A percentile compares a stretch with the other conserved stretches of the same genome.
phyloP scores from a whole-genome alignment of 371 early-diverging fungal genomes.

The Mortierella sp. region DNA sequence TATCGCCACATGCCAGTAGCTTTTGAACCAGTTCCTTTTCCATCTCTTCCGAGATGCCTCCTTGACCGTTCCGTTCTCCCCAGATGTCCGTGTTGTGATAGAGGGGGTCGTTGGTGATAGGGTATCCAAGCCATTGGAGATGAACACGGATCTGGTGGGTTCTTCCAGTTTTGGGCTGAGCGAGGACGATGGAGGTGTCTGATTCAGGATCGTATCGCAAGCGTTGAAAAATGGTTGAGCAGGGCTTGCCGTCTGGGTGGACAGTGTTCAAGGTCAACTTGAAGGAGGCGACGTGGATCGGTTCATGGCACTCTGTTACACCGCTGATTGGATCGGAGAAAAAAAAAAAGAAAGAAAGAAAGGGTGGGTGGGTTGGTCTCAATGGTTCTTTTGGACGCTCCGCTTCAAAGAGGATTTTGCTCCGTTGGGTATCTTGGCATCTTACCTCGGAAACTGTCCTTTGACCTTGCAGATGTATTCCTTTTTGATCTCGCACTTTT shows the following conservation, averaged over 20 bases:
- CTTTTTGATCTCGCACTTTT: slow-evolving; percentile 75
- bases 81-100: slow-evolving; percentile 81
- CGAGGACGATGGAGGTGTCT: slow-evolving; percentile 38
- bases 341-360: background rate
- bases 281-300: slow-evolving; percentile 82
- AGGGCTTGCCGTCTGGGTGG: slow-evolving; percentile 83
- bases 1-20: slow-evolving; percentile 35
- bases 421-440: too few relatives aligned
- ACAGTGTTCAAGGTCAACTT: slow-evolving; percentile 90
- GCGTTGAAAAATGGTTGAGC: slow-evolving; percentile 77
- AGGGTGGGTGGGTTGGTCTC: too few relatives aligned
- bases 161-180: slow-evolving; percentile 93
- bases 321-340: slow-evolving; percentile 46
- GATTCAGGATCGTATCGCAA: slow-evolving; percentile 66
- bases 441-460: slow-evolving; percentile 88
- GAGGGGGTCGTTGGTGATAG: slow-evolving; percentile 97
- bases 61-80: slow-evolving; percentile 70
- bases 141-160: slow-evolving; percentile 99
- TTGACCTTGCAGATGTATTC: slow-evolving; percentile 88
- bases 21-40: slow-evolving; percentile 41
- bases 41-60: slow-evolving; percentile 55
- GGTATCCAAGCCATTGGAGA: slow-evolving; percentile 93
- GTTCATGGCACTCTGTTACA: slow-evolving; percentile 75
- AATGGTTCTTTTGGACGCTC: too few relatives aligned
- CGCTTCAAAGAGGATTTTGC: background rate